phyloP scores from a whole-genome alignment of 169 alveolate species.

The Plasmodium sp. region DNA sequence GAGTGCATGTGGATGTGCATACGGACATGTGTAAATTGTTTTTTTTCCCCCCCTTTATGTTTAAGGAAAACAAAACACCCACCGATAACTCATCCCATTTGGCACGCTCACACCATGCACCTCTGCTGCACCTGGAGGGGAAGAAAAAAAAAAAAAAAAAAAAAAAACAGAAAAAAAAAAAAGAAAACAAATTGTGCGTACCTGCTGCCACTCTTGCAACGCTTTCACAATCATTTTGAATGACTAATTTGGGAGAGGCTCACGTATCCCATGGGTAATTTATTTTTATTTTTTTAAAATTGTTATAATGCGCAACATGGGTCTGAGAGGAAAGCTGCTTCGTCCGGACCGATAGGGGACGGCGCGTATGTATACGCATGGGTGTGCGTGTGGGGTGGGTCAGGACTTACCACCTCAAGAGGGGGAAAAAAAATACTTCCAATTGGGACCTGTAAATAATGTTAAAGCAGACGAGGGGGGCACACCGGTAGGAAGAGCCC shows the following conservation, averaged over 20 bases:
- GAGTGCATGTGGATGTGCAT: neutral
- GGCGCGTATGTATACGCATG: neutral
- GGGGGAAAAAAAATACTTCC: neutral
- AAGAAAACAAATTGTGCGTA: neutral
- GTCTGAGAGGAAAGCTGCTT: neutral
- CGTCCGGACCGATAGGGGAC: neutral
- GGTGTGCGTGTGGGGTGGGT: neutral
- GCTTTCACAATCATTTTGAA: neutral
- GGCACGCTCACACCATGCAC: conserved; percentile 2
- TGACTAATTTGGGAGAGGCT: neutral
- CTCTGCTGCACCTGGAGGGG: conserved; percentile 11
- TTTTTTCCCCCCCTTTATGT: neutral
- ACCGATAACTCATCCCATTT: neutral
- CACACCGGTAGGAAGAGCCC: neutral
- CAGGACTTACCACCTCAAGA: neutral
- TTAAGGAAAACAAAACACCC: neutral
- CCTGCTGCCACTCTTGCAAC: neutral
- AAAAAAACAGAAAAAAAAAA: neutral
- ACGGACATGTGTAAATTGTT: neutral
- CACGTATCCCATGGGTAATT: neutral
- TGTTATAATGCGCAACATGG: neutral
- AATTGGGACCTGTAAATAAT: neutral
- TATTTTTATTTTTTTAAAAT: neutral
- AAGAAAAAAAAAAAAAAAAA: neutral
- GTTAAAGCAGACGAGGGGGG: neutral